Conservation (phyloP, 768 basidiomycete genomes). For the Boletus vinaceobasis region DNA sequence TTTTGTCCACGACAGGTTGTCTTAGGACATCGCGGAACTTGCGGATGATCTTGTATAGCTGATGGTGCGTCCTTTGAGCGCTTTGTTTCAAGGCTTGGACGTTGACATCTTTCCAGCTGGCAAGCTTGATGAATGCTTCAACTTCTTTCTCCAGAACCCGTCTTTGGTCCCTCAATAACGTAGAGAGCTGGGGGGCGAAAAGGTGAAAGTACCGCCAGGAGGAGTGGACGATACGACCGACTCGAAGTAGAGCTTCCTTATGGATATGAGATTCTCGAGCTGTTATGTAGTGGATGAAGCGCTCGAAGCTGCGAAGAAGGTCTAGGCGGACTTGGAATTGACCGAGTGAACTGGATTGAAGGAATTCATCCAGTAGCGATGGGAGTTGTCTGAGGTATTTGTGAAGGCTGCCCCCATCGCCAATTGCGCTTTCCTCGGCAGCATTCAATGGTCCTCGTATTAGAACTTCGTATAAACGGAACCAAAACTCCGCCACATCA, state of each 20-base stretch:
- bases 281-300: constrained; percentile 42
- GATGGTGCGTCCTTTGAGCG: constrained; percentile 85
- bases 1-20: constrained; percentile 53
- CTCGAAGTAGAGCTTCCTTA: constrained; percentile 40
- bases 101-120: constrained; percentile 98
- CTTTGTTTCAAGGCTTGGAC: constrained; percentile 91
- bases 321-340: constrained; percentile 70
- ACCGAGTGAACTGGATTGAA: constrained; percentile 74
- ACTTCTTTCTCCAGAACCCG: constrained; percentile 73
- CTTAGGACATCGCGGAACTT: constrained; percentile 91
- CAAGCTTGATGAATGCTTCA: constrained; percentile 83
- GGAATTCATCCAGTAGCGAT: constrained; percentile 77
- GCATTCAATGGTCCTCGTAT: constrained; percentile 60
- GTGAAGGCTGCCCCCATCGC: constrained; percentile 34
- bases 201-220: constrained; percentile 63
- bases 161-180: constrained; percentile 55
- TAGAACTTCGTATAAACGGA: constrained; percentile 78
- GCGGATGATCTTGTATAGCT: constrained; percentile 84
- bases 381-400: constrained; percentile 64
- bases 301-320: constrained; percentile 66
- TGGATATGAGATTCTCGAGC: constrained; percentile 29
- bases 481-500: constrained; percentile 76
- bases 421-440: constrained; percentile 35
- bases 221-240: constrained; percentile 57
- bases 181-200: constrained; percentile 47